These are phyloP conservation scores for Suillus sp. DNA, from an alignment of 768 basidiomycete genomes.

Conservation along the genomic window DNA sequence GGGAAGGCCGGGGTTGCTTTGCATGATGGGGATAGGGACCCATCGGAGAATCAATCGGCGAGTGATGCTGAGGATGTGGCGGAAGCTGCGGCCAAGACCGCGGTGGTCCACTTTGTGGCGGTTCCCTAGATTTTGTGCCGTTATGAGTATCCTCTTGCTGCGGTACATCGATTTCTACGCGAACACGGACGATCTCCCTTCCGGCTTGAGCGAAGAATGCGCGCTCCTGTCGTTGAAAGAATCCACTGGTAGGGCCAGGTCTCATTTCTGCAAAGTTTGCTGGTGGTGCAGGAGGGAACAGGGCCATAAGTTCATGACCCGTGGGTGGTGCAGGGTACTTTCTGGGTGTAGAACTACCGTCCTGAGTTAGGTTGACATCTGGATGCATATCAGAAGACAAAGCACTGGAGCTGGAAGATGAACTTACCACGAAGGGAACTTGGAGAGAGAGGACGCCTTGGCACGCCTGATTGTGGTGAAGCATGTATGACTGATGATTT, in stretches of 20 bases:
- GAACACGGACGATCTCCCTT: slow-evolving; percentile 74
- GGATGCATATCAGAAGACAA: slow-evolving; percentile 20
- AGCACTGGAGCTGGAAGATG: slow-evolving; percentile 7
- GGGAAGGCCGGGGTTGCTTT: slow-evolving; percentile 35
- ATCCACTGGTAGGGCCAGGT: slow-evolving; percentile 68
- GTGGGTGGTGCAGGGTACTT: slow-evolving; percentile 78
- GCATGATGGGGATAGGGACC: slow-evolving; percentile 37
- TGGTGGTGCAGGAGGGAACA: slow-evolving; percentile 76
- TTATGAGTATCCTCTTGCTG: slow-evolving; percentile 32
- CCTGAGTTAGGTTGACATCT: slow-evolving; percentile 69
- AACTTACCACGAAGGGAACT: slow-evolving; percentile 58
- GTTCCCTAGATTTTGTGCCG: slow-evolving; percentile 24
- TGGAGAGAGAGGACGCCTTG: slow-evolving; percentile 64
- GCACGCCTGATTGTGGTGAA: slow-evolving; percentile 35
- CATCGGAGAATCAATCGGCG: slow-evolving; percentile 32
- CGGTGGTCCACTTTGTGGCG: slow-evolving; percentile 15
- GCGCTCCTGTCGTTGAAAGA: slow-evolving; percentile 75
- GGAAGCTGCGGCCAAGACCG: slow-evolving; percentile 36
- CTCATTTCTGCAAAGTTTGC: slow-evolving; percentile 54
- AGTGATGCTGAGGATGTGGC: slow-evolving; percentile 32
- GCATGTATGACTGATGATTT: slow-evolving; percentile 29
- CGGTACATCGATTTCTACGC: slow-evolving; percentile 65
- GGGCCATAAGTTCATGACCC: slow-evolving; percentile 83
- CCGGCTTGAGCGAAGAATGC: slow-evolving; percentile 81
- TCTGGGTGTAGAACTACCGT: slow-evolving; percentile 49